These are phyloP conservation scores for Fusarium hainanense DNA, from an alignment of 2,329 filamentous ascomycete genomes.

Conservation along the genomic window DNA sequence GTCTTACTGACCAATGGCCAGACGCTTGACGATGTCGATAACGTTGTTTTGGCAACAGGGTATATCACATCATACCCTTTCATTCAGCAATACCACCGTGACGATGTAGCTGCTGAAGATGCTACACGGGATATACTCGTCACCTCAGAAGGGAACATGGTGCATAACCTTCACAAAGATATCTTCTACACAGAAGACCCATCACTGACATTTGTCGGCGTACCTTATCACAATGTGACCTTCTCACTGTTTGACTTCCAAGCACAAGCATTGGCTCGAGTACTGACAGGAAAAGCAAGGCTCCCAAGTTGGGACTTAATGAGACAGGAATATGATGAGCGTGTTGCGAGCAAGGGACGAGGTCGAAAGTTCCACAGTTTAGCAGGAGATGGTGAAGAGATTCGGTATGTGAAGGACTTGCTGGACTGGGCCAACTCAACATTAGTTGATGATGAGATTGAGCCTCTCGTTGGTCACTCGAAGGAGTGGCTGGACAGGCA, in stretches of 20 bases:
- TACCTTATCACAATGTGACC: constrained; percentile 73
- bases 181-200: constrained; percentile 78
- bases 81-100: constrained; percentile 60
- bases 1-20: constrained; percentile 65
- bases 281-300: constrained; percentile 61
- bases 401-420: constrained; percentile 41
- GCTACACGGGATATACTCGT: constrained; percentile 67
- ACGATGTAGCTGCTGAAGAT: constrained; percentile 53
- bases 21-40: constrained; percentile 66
- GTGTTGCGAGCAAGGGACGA: constrained; percentile 28
- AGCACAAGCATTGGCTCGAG: constrained; percentile 68
- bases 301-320: constrained; percentile 7
- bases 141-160: constrained; percentile 69
- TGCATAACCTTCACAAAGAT: constrained; percentile 76
- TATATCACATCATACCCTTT: constrained; percentile 77
- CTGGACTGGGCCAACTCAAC: constrained; percentile 38
- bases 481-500: constrained; percentile 36
- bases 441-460: background rate
- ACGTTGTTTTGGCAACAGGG: constrained; percentile 73
- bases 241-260: constrained; percentile 79
- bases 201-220: constrained; percentile 70
- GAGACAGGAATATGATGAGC: constrained; percentile 41
- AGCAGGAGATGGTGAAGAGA: constrained; percentile 34
- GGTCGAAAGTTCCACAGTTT: constrained; percentile 45
- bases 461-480: constrained; percentile 25